Evolutionary conservation across 164 flowering plant species (phyloP).

Genomic region (Protea cynaroides): DNA sequence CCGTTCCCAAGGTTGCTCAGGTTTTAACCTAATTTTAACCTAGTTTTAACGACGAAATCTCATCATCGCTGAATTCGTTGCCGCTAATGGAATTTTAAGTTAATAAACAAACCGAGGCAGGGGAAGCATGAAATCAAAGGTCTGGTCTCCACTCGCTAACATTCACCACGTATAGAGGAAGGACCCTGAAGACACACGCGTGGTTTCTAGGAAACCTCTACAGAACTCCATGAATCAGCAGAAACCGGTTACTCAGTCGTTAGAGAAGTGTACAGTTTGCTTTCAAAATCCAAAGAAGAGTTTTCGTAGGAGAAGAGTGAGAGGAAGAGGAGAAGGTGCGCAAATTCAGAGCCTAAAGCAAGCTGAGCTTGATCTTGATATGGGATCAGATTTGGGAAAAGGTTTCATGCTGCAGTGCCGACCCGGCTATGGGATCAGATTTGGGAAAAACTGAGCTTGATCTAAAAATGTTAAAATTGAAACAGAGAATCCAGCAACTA

Average conservation of each 20-base stretch:
- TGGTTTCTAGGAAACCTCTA: constrained; percentile 30
- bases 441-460: too few species aligned
- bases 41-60: too few species aligned
- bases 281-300: constrained; percentile 21
- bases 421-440: constrained; percentile 42
- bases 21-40: too few species aligned
- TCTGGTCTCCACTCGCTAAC: too few species aligned
- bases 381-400: constrained; percentile 25
- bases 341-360: constrained; percentile 14
- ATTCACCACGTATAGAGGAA: constrained; percentile 29
- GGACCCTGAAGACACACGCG: constrained; percentile 26
- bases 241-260: constrained; percentile 10
- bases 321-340: constrained; percentile 24
- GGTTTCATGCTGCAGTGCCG: constrained; percentile 22
- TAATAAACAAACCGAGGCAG: too few species aligned
- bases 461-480: too few species aligned
- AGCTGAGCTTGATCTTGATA: constrained; percentile 11
- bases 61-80: too few species aligned
- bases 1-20: too few species aligned
- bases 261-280: constrained; percentile 11
- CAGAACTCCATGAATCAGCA: constrained; percentile 29
- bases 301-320: constrained; percentile 23
- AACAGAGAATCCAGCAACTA: too few species aligned
- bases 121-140: too few species aligned
- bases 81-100: too few species aligned